Evolutionary conservation across 228 moss, liverwort and hornwort genomes (phyloP), one percentile per base, ranked within the genome.

Genomic region (Sphagnum fallax): DNA sequence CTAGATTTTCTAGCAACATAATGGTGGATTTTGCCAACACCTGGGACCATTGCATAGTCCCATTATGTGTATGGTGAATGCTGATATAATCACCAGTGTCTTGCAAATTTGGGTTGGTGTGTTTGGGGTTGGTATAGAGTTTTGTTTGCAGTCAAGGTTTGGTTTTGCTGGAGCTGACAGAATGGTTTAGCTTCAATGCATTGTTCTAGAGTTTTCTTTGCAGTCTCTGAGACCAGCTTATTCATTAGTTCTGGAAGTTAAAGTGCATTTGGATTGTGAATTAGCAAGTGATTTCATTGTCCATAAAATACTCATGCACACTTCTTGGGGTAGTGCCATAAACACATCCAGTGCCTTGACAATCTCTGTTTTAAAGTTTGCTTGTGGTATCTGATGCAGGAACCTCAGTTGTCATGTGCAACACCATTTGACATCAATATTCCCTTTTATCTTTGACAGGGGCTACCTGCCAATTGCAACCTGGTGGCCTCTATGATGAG

Each of bases 351-450:
- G 47, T 55, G 47, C 18, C 9, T 77, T 13, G 12, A 11, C 18
- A 8, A 49, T 6, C 51, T 52, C 7, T 70, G 51, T 47, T 84
- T 11, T 78, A 62, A 14, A 52, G 49, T 15, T 10, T 12, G 47
- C 68, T 66, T 72, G 52, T 57, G 67, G 47, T 0, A 14, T 4
- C 75, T 65, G 50, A 78, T 81, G 73, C 91, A 97, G 93, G 87
- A 81, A 71, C 98, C 98, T 64, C 98, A 98, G 75, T 68, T 98
- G 80, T 80, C 92, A 51, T 58, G 91, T 4, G 66, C 78, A 60
- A 75, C 49, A 11, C 79, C 74, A 64, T 92, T 93, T 67, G 92
- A 98, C 61, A 80, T 94, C 69, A 98, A 98, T 79, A 67, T 58
- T 7, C 88, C 82, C 10, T 97, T 97, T 66, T 13, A 75, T 74